Base-by-base conservation (phyloP, 257 asterid genomes). In the Rubia yunnanensis region DNA sequence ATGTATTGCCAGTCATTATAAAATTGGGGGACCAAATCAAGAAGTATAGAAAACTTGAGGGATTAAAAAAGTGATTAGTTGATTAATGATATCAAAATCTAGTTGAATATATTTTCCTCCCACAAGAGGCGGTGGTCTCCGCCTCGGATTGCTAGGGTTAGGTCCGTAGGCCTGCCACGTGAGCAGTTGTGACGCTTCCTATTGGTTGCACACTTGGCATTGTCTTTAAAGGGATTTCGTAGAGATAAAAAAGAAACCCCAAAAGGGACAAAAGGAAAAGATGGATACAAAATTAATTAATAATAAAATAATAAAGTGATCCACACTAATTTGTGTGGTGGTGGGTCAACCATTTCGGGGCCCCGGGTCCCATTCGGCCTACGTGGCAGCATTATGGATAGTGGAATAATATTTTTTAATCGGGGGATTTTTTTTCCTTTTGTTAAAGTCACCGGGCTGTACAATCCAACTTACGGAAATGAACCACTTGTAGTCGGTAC, bases 231-330 rank as follows among this genome's bases (percentile, higher is more conserved):
- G 65, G n/a, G 70, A 76, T 65, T 72, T 72, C 30, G 31, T 36
- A 67, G 53, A 15, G 60, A 64, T 76, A 48, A 65, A 30, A 63
- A 53, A 53, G 57, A 50, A 17, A 60, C 32, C 34, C 68, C 23
- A 64, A 74, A 83, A 75, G 76, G 83, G 83, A 79, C 81, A 81
- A 83, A 82, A 64, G 62, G 53, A 53, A 63, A 72, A 46, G 10
- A 35, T 10, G 81, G 80, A 64, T 44, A 20, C 22, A 15, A 44
- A 14, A 14, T 6, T 2, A 15, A 44, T 44, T 56, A 63, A 34
- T n/a, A n/a, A n/a, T n/a, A 63, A 10, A 74, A 64, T 13, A 36
- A 63, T 65, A 68, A 41, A 20, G 55, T 28, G 53, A 60, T 39
- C 50, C 58, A 52, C 58, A 46, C 24, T 55, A 32, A 59, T n/a